Base-by-base conservation (phyloP, 208 protist species). In the Crithidia thermophila region DNA sequence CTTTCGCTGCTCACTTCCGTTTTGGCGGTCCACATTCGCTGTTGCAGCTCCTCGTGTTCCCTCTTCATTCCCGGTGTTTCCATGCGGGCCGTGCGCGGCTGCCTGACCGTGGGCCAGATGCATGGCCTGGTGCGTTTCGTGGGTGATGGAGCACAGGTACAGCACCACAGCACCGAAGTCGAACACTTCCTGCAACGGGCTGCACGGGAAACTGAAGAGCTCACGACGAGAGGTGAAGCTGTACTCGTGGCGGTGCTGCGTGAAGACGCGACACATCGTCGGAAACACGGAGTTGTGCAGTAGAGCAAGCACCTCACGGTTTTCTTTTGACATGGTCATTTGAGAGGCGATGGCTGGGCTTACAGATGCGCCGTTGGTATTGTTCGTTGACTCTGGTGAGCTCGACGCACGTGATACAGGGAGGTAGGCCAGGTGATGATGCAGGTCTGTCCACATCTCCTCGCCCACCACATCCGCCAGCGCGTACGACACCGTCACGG, bases 171-270 rank as follows among this genome's bases (percentile, higher is more conserved):
- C 80, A 21, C 81, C 85, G 73, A 90, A 89, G 21, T 91, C 75
- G 56, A 94, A 90, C 28, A 87, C 67, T 33, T 77, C 68, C 56
- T 75, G 60, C 33, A 89, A 64, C 37, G 83, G 67, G 4, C 50
- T 37, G 53, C 84, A 90, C 13, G 83, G 81, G 59, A 76, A 80
- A 56, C 83, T 75, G 61, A 84, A 82, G 7, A 94, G 62, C 66
- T 92, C 85, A 10, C 85, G 89, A 0, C 82, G 84, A 18, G 81
- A 85, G 21, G 84, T 72, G 46, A 88, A 79, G 63, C 79, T 85
- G 71, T 84, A 92, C 43, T 88, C 67, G 62, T 86, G 84, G 7
- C 82, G 76, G 2, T 47, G 53, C 55, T 87, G 77, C 0, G 64
- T 74, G 37, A 90, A 88, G 23, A 91, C 53, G 27, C 63, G 73